Base-by-base conservation (phyloP, 2,329 filamentous ascomycete species). In the Aspergillus nomiae region DNA sequence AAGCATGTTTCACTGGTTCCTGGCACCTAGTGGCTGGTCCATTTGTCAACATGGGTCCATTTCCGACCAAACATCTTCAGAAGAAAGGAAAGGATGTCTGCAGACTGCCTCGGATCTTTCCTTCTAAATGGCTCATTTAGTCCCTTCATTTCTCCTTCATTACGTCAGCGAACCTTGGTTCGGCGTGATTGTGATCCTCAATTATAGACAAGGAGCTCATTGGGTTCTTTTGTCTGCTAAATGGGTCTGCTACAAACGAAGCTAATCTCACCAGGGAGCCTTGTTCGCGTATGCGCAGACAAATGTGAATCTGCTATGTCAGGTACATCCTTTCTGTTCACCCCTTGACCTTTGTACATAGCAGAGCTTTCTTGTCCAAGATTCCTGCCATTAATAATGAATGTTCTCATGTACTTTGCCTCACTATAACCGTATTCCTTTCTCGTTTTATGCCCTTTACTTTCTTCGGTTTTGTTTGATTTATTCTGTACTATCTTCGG, bases 291-390 rank as follows among this genome's bases (percentile, higher is more conserved):
- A 48, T 58, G 38, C 53, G 54, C 65, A 65, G 55, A 50, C 50
- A 48, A 48, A 61, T 50, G 61, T 58, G 30, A 59, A 48, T 51
- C 45, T 54, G 51, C 28, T 56, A 60, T 45, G 26, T 48, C 57
- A 62, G 45, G 54, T 62, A 61, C 59, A 51, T 58, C 60, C 58
- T 58, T 65, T 53, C 53, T 58, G 56, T 63, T 53, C 48, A 60
- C 59, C 63, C 69, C 69, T 63, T 70, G 67, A 64, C 43, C 67
- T 58, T 63, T 61, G 53, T 71, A 66, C 69, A 70, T 70, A 61
- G 48, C 61, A 65, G 62, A 67, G 56, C 56, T 56, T 43, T 32
- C 55, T 59, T 53, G 58, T 46, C 63, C 63, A 62, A 65, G 55
- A 62, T 58, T 57, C 58, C 38, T 63, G 59, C 46, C 54, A 53